Percentiles rank a stretch among this genome's conserved stretches.
phyloP scores from a whole-genome alignment of 1,284 basidiomycete species.

The Rhodotorula sp. region DNA sequence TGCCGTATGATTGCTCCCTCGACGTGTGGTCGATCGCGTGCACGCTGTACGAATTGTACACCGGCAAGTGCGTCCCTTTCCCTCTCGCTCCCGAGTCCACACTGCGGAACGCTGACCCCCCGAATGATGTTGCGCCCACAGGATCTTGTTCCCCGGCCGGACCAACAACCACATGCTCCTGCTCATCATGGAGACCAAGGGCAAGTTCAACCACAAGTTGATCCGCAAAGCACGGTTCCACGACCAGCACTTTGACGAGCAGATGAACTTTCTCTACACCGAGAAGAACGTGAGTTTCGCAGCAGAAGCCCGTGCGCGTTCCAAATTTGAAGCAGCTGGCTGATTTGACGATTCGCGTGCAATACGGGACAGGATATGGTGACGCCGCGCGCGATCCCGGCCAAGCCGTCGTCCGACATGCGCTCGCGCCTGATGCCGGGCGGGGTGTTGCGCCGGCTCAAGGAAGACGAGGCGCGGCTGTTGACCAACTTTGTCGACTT shows the following conservation, averaged over 20 bases:
- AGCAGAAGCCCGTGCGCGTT: background rate
- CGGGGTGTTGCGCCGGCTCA: constrained; percentile 65
- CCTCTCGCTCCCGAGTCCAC: background rate
- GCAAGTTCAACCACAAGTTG: constrained; percentile 87
- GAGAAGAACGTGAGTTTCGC: constrained; percentile 72
- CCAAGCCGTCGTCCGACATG: constrained; percentile 79
- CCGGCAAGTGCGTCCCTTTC: constrained; percentile 63
- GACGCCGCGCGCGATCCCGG: constrained; percentile 70
- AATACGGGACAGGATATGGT: constrained; percentile 63
- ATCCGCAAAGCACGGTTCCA: constrained; percentile 92
- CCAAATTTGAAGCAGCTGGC: too few relatives aligned
- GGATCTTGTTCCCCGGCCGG: constrained; percentile 90
- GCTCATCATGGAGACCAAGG: constrained; percentile 92
- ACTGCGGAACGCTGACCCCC: background rate
- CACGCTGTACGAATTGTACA: constrained; percentile 95
- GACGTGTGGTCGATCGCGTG: constrained; percentile 98
- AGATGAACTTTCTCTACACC: constrained; percentile 71
- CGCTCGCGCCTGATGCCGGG: constrained; percentile 77
- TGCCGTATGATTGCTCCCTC: constrained; percentile 87
- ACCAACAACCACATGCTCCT: constrained; percentile 98
- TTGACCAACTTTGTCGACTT: constrained; percentile 84
- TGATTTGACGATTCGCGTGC: background rate
- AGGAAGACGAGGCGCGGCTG: constrained; percentile 82
- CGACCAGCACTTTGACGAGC: constrained; percentile 88
- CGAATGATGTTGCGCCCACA: background rate